Evolutionary conservation across 495 filamentous ascomycete species (phyloP).

Genomic region (Penicillium pancosmium): DNA sequence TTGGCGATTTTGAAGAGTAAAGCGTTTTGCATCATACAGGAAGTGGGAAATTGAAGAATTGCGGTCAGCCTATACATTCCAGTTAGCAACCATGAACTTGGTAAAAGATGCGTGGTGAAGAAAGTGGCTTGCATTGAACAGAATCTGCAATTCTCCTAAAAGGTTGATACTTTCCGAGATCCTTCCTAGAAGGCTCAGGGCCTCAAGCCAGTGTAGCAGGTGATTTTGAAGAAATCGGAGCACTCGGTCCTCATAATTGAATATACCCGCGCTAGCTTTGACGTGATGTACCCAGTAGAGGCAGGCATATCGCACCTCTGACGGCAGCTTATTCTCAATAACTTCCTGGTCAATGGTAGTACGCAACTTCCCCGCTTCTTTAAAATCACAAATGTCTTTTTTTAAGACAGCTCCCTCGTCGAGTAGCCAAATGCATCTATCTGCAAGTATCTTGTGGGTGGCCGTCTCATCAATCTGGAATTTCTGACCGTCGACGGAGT

Average conservation of each 20-base stretch:
- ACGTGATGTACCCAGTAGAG: slow-evolving; percentile 53
- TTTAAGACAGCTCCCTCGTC: slow-evolving; percentile 16
- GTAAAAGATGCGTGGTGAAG: background rate
- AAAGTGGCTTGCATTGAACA: slow-evolving; percentile 1
- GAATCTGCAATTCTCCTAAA: background rate
- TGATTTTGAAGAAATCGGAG: slow-evolving; percentile 10
- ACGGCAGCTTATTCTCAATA: slow-evolving; percentile 28
- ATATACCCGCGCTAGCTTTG: background rate
- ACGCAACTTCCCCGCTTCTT: slow-evolving; percentile 21
- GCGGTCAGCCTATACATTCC: slow-evolving; percentile 4
- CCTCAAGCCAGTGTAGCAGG: slow-evolving; percentile 23
- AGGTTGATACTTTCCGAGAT: slow-evolving; percentile 8
- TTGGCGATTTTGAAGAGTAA: slow-evolving; percentile 31
- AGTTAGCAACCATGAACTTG: background rate
- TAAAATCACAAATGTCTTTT: slow-evolving; percentile 42
- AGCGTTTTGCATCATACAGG: slow-evolving; percentile 37
- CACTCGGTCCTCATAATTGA: background rate
- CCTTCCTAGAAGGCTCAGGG: slow-evolving; percentile 9
- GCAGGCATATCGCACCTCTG: slow-evolving; percentile 44
- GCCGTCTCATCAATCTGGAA: background rate
- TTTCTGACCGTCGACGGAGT: background rate
- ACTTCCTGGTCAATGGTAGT: slow-evolving; percentile 26
- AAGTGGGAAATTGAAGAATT: slow-evolving; percentile 20
- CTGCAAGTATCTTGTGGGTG: background rate
- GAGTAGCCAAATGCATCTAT: slow-evolving; percentile 17